phyloP scores from a whole-genome alignment of 176 grass and related monocot species.

The Dactylis glomerata region DNA sequence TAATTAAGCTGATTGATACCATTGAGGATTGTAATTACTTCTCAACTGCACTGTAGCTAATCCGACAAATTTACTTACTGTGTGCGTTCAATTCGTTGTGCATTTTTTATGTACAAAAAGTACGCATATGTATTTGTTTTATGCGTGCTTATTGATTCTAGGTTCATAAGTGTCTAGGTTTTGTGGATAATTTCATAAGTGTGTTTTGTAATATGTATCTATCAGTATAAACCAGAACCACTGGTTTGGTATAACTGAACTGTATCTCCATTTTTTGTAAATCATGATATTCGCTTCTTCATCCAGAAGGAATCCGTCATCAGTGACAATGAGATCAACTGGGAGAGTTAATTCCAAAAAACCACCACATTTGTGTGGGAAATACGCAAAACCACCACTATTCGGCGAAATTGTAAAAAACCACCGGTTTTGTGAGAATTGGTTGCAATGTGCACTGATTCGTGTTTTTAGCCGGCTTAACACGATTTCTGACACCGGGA shows the following conservation, averaged over 20 bases:
- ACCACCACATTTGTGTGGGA: too few relatives aligned
- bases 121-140: constrained; percentile 33
- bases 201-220: not conserved
- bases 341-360: too few relatives aligned
- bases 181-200: not conserved
- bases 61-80: not conserved
- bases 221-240: not conserved
- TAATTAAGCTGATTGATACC: not conserved
- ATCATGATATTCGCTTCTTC: not conserved
- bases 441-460: too few relatives aligned
- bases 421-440: too few relatives aligned
- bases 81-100: constrained; percentile 18
- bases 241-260: not conserved
- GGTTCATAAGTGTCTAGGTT: not conserved
- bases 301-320: not conserved
- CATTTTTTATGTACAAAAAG: constrained; percentile 7
- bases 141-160: constrained; percentile 26
- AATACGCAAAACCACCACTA: too few relatives aligned
- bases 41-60: constrained; percentile 4
- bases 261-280: too few relatives aligned
- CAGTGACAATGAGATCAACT: not conserved
- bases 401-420: too few relatives aligned
- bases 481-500: too few relatives aligned
- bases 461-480: too few relatives aligned
- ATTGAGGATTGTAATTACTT: not conserved